Evolutionary conservation across 805 yeast genomes (phyloP).

Genomic region (Metschnikowia koreensis): DNA sequence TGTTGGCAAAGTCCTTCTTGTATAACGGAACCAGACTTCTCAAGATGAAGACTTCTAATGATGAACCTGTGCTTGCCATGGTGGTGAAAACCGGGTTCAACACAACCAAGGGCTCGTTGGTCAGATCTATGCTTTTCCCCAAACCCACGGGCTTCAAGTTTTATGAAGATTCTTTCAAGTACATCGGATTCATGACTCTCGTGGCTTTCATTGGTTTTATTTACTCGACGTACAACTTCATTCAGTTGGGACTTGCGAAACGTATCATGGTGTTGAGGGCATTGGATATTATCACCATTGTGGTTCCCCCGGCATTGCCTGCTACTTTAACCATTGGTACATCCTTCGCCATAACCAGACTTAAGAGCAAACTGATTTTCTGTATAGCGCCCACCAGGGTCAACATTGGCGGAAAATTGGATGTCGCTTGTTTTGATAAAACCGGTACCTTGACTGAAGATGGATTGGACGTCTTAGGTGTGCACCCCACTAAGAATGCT

Average conservation of each 20-base stretch:
- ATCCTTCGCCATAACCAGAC: slow-evolving; percentile 79
- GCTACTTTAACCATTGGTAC: slow-evolving; percentile 97
- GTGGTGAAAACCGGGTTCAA: slow-evolving; percentile 89
- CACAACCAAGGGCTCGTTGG: slow-evolving; percentile 91
- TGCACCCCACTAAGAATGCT: slow-evolving; percentile 43
- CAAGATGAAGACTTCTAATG: slow-evolving; percentile 71
- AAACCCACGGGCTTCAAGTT: slow-evolving; percentile 92
- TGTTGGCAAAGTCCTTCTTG: slow-evolving; percentile 70
- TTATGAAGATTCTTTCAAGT: slow-evolving; percentile 90
- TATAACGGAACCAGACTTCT: slow-evolving; percentile 89
- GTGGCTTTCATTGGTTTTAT: slow-evolving; percentile 84
- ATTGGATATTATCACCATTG: slow-evolving; percentile 89
- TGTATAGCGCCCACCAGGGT: slow-evolving; percentile 95
- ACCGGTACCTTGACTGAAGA: slow-evolving; percentile 98
- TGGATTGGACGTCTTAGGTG: slow-evolving; percentile 81
- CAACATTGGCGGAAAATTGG: slow-evolving; percentile 93
- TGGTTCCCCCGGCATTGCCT: slow-evolving; percentile 97
- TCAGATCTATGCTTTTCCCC: slow-evolving; percentile 95
- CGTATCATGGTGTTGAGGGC: slow-evolving; percentile 81
- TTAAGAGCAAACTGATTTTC: slow-evolving; percentile 64
- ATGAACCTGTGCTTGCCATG: slow-evolving; percentile 81
- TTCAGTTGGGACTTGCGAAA: slow-evolving; percentile 68
- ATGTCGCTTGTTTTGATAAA: slow-evolving; percentile 89
- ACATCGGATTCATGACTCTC: slow-evolving; percentile 89
- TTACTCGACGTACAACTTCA: slow-evolving; percentile 78